phyloP scores from a whole-genome alignment of 495 filamentous ascomycete species.

The Penicillium arizonense region DNA sequence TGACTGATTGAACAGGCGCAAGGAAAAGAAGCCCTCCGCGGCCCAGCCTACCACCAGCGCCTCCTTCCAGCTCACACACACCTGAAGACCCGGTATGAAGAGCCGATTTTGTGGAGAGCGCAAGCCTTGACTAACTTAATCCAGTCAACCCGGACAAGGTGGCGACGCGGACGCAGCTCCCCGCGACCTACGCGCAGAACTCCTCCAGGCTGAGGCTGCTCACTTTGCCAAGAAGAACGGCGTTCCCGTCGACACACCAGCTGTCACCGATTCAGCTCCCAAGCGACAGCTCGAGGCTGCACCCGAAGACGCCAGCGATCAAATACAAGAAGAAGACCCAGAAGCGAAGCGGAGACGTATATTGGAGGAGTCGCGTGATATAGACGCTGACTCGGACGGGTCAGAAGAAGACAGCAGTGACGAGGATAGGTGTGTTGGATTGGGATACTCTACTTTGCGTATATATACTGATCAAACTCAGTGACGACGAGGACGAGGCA shows the following conservation, averaged over 20 bases:
- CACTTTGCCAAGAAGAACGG: constrained; percentile 85
- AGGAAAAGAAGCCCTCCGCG: constrained; percentile 92
- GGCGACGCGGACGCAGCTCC: constrained; percentile 57
- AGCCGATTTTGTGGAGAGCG: neutral
- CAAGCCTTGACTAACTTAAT: constrained; percentile 13
- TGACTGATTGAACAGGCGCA: constrained; percentile 58
- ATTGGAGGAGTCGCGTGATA: constrained; percentile 82
- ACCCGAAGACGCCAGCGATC: constrained; percentile 27
- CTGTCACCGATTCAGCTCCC: constrained; percentile 34
- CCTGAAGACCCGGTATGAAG: constrained; percentile 74
- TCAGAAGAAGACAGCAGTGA: constrained; percentile 69
- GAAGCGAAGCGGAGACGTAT: constrained; percentile 85
- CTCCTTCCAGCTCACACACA: constrained; percentile 89
- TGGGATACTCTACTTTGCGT: neutral
- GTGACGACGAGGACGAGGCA: constrained; percentile 83
- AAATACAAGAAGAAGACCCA: constrained; percentile 54
- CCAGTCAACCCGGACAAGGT: constrained; percentile 82
- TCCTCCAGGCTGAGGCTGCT: constrained; percentile 81
- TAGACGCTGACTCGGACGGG: constrained; percentile 84
- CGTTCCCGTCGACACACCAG: constrained; percentile 40
- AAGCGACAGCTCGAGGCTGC: constrained; percentile 69
- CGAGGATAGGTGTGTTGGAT: constrained; percentile 55
- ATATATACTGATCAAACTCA: constrained; percentile 23
- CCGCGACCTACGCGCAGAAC: constrained; percentile 87
- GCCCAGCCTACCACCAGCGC: constrained; percentile 94